Percentiles rank a stretch among this genome's conserved stretches.
Evolutionary conservation across 371 early-diverging fungal species (phyloP).

Genomic region (Circinella umbellata): DNA sequence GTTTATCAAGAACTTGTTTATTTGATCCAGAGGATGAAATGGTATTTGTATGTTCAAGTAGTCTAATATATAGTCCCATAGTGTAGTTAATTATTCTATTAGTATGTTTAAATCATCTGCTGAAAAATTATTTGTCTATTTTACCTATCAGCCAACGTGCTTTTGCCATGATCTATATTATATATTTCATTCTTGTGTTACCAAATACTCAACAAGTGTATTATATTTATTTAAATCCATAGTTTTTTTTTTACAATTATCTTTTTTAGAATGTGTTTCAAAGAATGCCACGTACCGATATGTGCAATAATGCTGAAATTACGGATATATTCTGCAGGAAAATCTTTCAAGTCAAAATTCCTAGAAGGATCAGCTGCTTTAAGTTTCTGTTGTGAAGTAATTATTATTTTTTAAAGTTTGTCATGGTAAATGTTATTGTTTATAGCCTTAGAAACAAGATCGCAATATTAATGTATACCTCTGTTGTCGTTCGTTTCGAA

Average conservation of each 20-base stretch:
- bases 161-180: slow-evolving; percentile 86
- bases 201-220: no score
- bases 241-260: background rate
- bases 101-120: background rate
- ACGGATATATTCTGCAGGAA: slow-evolving; percentile 83
- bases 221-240: background rate
- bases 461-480: background rate
- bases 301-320: slow-evolving; percentile 98
- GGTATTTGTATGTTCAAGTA: slow-evolving; percentile 84
- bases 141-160: slow-evolving; percentile 90
- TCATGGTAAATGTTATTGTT: no score
- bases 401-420: background rate
- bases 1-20: slow-evolving; percentile 93
- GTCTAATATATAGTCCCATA: slow-evolving; percentile 28
- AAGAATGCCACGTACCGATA: slow-evolving; percentile 64
- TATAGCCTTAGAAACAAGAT: no score
- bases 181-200: background rate
- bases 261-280: no score
- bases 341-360: slow-evolving; percentile 56
- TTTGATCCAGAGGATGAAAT: slow-evolving; percentile 72
- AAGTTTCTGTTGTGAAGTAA: slow-evolving; percentile 35
- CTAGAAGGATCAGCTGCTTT: slow-evolving; percentile 48
- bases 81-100: background rate
- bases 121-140: background rate
- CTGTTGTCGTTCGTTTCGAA: slow-evolving; percentile 12